These are phyloP conservation scores for Fonsecaea erecta DNA, from an alignment of 2,329 filamentous ascomycete species.

Conservation along the genomic window DNA sequence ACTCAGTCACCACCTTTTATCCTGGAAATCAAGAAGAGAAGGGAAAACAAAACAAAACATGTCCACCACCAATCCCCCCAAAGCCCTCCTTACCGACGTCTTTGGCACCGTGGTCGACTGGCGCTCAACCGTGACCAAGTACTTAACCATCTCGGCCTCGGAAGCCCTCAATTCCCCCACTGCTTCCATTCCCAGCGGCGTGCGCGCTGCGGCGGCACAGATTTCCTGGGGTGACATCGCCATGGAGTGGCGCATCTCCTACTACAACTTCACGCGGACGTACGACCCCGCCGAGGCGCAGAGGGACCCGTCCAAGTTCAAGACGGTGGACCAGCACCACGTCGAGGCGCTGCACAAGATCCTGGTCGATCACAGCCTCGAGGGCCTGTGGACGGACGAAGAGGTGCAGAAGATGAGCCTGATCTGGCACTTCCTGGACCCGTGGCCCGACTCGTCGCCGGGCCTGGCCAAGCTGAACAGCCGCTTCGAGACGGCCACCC, in stretches of 20 bases:
- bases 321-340: constrained; percentile 75
- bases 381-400: constrained; percentile 63
- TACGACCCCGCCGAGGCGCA: constrained; percentile 43
- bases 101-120: constrained; percentile 83
- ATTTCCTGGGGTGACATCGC: constrained; percentile 69
- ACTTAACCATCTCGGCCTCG: constrained; percentile 59
- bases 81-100: constrained; percentile 73
- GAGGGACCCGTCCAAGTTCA: constrained; percentile 55
- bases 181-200: constrained; percentile 50
- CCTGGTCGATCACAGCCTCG: constrained; percentile 60
- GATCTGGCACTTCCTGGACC: constrained; percentile 72
- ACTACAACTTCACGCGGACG: constrained; percentile 63
- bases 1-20: background rate
- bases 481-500: constrained; percentile 64
- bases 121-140: constrained; percentile 68
- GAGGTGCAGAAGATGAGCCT: constrained; percentile 68
- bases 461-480: constrained; percentile 64
- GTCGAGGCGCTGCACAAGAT: constrained; percentile 64
- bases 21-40: background rate
- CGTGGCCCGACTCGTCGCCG: constrained; percentile 66
- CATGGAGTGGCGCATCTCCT: constrained; percentile 71
- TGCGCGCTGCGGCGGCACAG: constrained; percentile 57
- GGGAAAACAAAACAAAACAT: constrained; percentile 19
- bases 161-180: constrained; percentile 55
- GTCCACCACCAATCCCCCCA: constrained; percentile 44